Percentiles rank a stretch among this genome's conserved stretches.
Conservation (phyloP, 306 rosid genomes). For the Alnus glutinosa region DNA sequence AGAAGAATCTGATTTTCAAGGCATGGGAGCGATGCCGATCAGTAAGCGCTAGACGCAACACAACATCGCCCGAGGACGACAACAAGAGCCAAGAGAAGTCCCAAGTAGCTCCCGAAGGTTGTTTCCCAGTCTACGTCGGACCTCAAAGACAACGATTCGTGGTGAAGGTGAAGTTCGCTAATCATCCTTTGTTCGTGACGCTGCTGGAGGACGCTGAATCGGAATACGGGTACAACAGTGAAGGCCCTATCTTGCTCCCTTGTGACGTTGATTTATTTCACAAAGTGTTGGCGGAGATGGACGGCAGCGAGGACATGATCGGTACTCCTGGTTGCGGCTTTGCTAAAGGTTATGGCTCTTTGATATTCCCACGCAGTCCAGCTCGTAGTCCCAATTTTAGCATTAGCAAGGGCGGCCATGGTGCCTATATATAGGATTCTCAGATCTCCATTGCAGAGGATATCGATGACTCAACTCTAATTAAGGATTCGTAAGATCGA, state of each 20-base stretch:
- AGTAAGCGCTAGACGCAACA: neutral
- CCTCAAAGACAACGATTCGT: conserved; percentile 46
- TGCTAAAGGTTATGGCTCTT: neutral
- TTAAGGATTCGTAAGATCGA: neutral
- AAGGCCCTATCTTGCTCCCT: conserved; percentile 80
- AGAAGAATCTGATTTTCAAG: conserved; percentile 32
- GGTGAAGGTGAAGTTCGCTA: conserved; percentile 43
- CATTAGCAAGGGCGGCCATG: neutral
- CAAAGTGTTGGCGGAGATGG: conserved; percentile 54
- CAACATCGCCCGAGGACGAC: neutral
- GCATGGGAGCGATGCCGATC: conserved; percentile 43
- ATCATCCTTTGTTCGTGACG: conserved; percentile 58
- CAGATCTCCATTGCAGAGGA: neutral
- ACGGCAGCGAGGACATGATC: conserved; percentile 16
- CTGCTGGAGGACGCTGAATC: conserved; percentile 65
- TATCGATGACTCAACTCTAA: neutral
- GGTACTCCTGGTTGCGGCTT: neutral
- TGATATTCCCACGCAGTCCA: neutral
- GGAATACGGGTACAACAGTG: conserved; percentile 55
- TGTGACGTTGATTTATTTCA: conserved; percentile 61
- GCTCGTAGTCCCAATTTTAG: neutral
- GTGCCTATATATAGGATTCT: neutral
- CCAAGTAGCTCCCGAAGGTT: conserved; percentile 46
- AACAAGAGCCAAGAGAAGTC: neutral
- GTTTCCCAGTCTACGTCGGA: conserved; percentile 65